Conservation (phyloP, 1,284 basidiomycete genomes). For the Papiliotrema laurentii region DNA sequence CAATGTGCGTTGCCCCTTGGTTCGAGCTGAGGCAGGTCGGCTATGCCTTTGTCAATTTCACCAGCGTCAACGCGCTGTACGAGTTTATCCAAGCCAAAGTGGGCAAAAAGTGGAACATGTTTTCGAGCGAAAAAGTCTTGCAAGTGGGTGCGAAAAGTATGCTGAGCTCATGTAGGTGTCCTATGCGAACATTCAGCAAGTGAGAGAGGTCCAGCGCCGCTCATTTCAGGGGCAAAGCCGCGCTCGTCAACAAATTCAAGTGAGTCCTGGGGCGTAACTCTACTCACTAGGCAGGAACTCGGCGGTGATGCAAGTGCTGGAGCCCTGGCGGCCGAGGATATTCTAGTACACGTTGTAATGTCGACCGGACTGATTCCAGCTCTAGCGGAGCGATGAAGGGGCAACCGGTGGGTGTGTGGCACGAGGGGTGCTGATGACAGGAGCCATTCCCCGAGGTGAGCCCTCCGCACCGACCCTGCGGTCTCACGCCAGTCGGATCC, state of each 20-base stretch:
- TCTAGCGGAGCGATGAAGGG: slow-evolving; percentile 35
- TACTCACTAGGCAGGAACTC: slow-evolving; percentile 33
- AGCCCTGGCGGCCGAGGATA: slow-evolving; percentile 45
- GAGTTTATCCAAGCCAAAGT: slow-evolving; percentile 36
- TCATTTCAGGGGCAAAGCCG: slow-evolving; percentile 37
- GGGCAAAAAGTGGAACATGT: slow-evolving; percentile 46
- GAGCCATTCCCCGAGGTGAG: slow-evolving; percentile 34
- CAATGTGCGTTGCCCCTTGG: slow-evolving; percentile 31
- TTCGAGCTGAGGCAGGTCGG: slow-evolving; percentile 28
- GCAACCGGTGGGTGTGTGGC: slow-evolving; percentile 21
- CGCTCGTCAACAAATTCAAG: slow-evolving; percentile 46
- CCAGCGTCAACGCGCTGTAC: slow-evolving; percentile 30
- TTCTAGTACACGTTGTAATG: slow-evolving; percentile 32
- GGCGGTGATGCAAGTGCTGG: slow-evolving; percentile 41
- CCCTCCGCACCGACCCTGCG: not conserved
- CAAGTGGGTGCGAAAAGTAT: slow-evolving; percentile 26
- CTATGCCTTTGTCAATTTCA: slow-evolving; percentile 48
- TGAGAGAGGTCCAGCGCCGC: not conserved
- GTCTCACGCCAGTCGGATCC: not conserved
- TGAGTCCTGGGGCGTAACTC: slow-evolving; percentile 11
- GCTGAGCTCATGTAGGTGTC: slow-evolving; percentile 31
- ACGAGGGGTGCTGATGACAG: slow-evolving; percentile 3
- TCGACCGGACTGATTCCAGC: slow-evolving; percentile 13
- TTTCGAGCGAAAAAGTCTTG: slow-evolving; percentile 47
- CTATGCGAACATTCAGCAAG: slow-evolving; percentile 47